Evolutionary conservation across 2,329 filamentous ascomycete genomes (phyloP), one percentile per base, ranked within the genome.

Genomic region (Geosmithia putterillii): DNA sequence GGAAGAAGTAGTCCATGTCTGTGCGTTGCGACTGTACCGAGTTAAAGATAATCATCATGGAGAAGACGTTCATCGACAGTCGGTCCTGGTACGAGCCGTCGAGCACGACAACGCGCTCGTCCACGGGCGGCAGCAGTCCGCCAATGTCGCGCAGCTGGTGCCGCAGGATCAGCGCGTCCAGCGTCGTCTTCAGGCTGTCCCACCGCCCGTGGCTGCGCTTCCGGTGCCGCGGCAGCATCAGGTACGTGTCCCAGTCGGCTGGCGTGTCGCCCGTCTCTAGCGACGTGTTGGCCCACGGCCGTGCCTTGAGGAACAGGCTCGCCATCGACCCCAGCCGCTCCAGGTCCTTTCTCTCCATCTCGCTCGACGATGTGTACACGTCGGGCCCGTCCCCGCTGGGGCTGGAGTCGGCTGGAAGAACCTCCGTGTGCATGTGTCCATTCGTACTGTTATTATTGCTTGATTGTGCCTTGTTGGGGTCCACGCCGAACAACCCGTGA

Each of bases 1-100:
- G 84, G 52, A 95, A 95, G 49, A 96, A 82, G 56, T 95, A 95
- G 57, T 95, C 89, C 44, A 76, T 69, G 52, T 90, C 90, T 0
- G 74, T 79, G 10, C 89, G 71, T 55, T 95, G 86, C 5, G 88
- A 95, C 20, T 89, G 89, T 1, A 96, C 79, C 0, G 87, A 80
- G 55, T 96, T 96, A 50, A 86, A 81, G 2, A 85, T 81, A 40
- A 95, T 76, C 55, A 86, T 79, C 62, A 92, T 83, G 1, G 86
- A 76, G 55, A 95, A 95, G 1, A 94, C 63, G 50, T 95, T 95
- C 21, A 89, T 70, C 0, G 82, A 86, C 9, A 95, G 60, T 53
- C 81, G 86, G 59, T 95, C 89, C 54, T 90, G 87, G 52, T 81
- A 86, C 1, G 82, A 90, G 0, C 88, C 88, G 47, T 92, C 77